Base-by-base conservation (phyloP, 306 rosid species). In the cucumber (Cucumis sativus) region DNA sequence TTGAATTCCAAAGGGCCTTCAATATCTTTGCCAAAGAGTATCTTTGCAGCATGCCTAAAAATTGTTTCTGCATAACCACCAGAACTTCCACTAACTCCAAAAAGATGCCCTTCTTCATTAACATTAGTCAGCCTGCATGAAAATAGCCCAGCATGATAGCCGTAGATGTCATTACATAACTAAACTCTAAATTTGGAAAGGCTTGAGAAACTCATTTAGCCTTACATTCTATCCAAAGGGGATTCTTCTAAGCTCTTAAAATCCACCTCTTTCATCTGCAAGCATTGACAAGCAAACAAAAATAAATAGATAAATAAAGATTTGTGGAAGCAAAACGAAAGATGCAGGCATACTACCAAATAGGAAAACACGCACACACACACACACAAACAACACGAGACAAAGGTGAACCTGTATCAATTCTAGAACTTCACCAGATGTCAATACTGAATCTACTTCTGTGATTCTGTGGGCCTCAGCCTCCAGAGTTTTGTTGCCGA, bases 401-500 rank as follows among this genome's bases (percentile, higher is more conserved):
- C 59, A 63, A 64, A 75, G n/a, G 65, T 11, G 81, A 63, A 95
- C 98, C 97, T 90, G 93, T 80, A 95, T 89, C 85, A 95, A 79
- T 39, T 92, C 98, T 84, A 95, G 82, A 81, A 95, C 92, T 85
- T 95, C 98, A 79, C 97, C 96, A 14, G 97, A 88, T 55, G 98
- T 95, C 88, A 92, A 80, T 64, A 95, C 97, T 4, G 98, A 95
- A 83, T 95, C 98, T 73, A 95, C 97, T 92, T 92, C 98, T 56
- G 89, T 37, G 74, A 88, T 73, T 74, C 78, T 84, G 45, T 40
- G 74, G 78, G 83, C 73, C 78, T 79, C 87, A 82, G 79, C 61
- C 74, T 74, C 87, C 67, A 30, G 25, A 59, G 74, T 84, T 81
- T 87, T 83, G 52, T 68, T 80, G 35, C 77, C 41, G 89, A 77